Conservation (phyloP, 345 rosid genomes). For the Psidium guajava region DNA sequence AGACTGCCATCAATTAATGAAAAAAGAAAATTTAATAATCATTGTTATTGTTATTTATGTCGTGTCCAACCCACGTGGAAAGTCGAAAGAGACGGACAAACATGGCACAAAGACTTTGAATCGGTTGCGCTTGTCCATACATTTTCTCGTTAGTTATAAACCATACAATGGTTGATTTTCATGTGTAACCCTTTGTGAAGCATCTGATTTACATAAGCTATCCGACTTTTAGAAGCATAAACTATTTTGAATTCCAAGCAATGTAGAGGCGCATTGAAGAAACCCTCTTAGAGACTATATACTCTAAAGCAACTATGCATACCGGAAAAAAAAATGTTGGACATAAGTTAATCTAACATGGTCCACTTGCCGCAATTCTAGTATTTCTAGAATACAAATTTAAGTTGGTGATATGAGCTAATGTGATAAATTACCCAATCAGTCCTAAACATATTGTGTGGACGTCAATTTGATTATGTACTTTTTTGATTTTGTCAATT, state of each 20-base stretch:
- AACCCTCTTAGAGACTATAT: background rate
- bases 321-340: background rate
- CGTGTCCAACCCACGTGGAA: background rate
- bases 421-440: background rate
- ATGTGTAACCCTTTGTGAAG: background rate
- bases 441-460: background rate
- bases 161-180: background rate
- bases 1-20: too few relatives aligned
- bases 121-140: background rate
- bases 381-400: background rate
- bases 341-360: background rate
- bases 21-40: too few relatives aligned
- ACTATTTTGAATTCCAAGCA: background rate
- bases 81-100: background rate
- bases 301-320: background rate
- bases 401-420: background rate
- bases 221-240: background rate
- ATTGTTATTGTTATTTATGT: too few relatives aligned
- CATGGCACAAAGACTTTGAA: background rate
- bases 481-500: background rate
- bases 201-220: background rate
- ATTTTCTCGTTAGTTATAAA: background rate
- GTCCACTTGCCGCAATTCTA: background rate
- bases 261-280: background rate
- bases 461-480: rapidly evolving